A percentile compares a stretch with the other conserved stretches of the same genome.
Conservation (phyloP, 768 basidiomycete species). For the Crassisporium funariophilum region DNA sequence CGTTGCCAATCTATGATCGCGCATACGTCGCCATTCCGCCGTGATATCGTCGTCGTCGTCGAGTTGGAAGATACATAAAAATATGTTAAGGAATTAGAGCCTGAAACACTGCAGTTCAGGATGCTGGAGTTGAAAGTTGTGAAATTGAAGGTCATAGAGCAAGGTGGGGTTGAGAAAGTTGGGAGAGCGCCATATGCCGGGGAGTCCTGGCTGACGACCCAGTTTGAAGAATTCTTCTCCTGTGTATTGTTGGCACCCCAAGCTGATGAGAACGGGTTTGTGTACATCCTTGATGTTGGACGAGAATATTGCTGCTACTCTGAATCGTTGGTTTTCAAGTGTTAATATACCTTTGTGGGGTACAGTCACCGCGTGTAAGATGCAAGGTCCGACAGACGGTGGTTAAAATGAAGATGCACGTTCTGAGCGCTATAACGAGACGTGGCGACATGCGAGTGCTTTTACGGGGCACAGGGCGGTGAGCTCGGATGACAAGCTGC, state of each 20-base stretch:
- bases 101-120: conserved; percentile 44
- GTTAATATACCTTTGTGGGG: no score
- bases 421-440: no score
- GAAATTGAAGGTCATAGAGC: conserved; percentile 45
- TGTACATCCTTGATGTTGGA: conserved; percentile 8
- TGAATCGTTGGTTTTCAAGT: no score
- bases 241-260: conserved; percentile 18
- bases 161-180: conserved; percentile 20
- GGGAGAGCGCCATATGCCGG: conserved; percentile 20
- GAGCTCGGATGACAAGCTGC: no score
- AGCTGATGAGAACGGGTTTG: conserved; percentile 13
- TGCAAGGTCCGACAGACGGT: no score
- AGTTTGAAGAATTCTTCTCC: not conserved
- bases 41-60: conserved; percentile 41
- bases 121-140: conserved; percentile 39
- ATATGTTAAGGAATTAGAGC: conserved; percentile 39
- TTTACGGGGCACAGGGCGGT: no score
- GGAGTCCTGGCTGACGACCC: conserved; percentile 3
- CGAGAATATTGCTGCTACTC: no score
- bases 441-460: no score
- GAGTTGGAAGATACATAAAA: conserved; percentile 40
- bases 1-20: conserved; percentile 47
- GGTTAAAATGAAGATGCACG: no score
- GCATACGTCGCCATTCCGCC: conserved; percentile 35
- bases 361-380: no score